A percentile compares a stretch with the other conserved stretches of the same genome.
These are phyloP conservation scores for Microbotryum scabiosae DNA, from an alignment of 1,284 basidiomycete species.

Conservation along the genomic window DNA sequence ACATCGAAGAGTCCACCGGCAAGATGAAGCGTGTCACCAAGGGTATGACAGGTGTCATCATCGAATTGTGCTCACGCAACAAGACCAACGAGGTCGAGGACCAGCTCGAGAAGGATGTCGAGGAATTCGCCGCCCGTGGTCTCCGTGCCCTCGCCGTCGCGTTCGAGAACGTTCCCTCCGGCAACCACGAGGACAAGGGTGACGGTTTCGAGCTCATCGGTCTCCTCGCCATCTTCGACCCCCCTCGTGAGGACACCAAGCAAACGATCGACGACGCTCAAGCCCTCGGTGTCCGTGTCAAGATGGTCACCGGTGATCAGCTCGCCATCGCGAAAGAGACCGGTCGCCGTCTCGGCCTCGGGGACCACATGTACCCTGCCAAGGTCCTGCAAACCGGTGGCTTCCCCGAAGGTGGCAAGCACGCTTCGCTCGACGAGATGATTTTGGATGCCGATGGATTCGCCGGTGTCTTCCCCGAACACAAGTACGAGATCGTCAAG, in stretches of 20 bases:
- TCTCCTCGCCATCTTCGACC: constrained; percentile 95
- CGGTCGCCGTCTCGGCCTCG: constrained; percentile 88
- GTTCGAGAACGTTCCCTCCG: constrained; percentile 74
- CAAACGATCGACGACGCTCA: constrained; percentile 94
- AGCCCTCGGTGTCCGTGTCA: constrained; percentile 91
- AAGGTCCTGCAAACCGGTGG: constrained; percentile 91
- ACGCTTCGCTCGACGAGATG: constrained; percentile 79
- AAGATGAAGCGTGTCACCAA: constrained; percentile 97
- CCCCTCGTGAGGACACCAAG: constrained; percentile 95
- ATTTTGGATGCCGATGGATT: constrained; percentile 78
- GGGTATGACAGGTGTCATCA: constrained; percentile 74
- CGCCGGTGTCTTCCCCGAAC: constrained; percentile 90
- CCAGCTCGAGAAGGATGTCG: constrained; percentile 84
- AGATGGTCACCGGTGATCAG: constrained; percentile 99
- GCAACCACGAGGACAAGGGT: constrained; percentile 68
- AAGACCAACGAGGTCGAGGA: constrained; percentile 87
- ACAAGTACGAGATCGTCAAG: constrained; percentile 83
- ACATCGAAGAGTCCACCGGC: constrained; percentile 84
- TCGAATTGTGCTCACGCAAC: constrained; percentile 80
- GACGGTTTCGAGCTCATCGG: constrained; percentile 96
- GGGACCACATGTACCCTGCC: constrained; percentile 94
- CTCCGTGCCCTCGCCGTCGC: constrained; percentile 96
- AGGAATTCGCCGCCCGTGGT: constrained; percentile 91
- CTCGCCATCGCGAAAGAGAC: constrained; percentile 99
- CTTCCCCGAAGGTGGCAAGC: constrained; percentile 61